Evolutionary conservation across 2,329 filamentous ascomycete genomes (phyloP), one percentile per base, ranked within the genome.

Genomic region (Fusarium equiseti): DNA sequence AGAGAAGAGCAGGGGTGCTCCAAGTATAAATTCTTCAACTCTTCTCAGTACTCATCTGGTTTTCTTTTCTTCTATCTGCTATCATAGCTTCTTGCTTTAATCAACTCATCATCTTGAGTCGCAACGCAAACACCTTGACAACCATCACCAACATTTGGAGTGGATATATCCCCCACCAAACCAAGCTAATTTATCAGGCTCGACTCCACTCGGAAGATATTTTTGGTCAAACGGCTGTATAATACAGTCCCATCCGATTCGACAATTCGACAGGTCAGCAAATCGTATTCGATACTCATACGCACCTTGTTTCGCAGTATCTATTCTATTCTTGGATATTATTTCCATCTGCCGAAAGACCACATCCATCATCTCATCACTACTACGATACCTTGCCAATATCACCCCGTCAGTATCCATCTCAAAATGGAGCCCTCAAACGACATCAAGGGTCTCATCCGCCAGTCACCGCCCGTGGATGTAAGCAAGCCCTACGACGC

Each of bases 391-490:
- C 35, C 18, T 38, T 38, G 18, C 18, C 35, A 38, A n/a, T 38
- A 38, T 12, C n/a, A n/a, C 18, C 35, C 35, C 35, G 18, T 38
- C 35, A 38, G 18, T 38, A 38, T 15, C 26, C 32, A 24, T 44
- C 52, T 43, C 38, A 20, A 32, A 24, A 59, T 58, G 49, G 54
- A 60, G 44, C 45, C 51, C 49, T 40, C 49, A 54, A 73, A 71
- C 62, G 72, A 76, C 60, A 59, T 77, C 48, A 70, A 59, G 29
- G 45, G 58, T 15, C 63, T 77, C 43, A 74, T 78, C 61, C 64
- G 70, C 26, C 76, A 79, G 68, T 86, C 84, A 18, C 72, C 77
- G 11, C 84, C 85, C 11, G 73, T 88, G 53, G 84, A 88, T 70
- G 74, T 81, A 29, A 79, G 77, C 16, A 74, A 76, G 35, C 80